A percentile compares a stretch with the other conserved stretches of the same genome.
Evolutionary conservation across 2,329 filamentous ascomycete genomes (phyloP).

Genomic region (Phyllosticta citribraziliensis): DNA sequence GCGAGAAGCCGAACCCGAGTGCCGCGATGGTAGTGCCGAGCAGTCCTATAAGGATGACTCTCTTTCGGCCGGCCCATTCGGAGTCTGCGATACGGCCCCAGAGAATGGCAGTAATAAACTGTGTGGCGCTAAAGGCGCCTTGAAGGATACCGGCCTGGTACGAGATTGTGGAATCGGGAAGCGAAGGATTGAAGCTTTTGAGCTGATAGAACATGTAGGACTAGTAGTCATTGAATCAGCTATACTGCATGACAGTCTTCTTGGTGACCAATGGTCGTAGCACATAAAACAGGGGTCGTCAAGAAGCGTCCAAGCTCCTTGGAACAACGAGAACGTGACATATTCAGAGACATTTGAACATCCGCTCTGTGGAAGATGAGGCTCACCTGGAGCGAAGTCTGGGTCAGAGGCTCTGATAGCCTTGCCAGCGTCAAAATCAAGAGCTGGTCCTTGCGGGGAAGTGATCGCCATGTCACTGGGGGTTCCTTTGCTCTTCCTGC

Average conservation of each 20-base stretch:
- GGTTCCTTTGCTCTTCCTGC: slow-evolving; percentile 26
- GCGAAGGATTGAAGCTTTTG: slow-evolving; percentile 58
- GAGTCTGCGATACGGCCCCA: slow-evolving; percentile 68
- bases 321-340: not conserved
- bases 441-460: slow-evolving; percentile 70
- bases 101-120: slow-evolving; percentile 72
- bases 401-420: slow-evolving; percentile 71
- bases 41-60: slow-evolving; percentile 67
- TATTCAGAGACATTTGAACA: not conserved
- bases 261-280: not conserved
- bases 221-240: not conserved
- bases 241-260: slow-evolving; percentile 45
- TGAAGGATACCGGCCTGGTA: slow-evolving; percentile 68
- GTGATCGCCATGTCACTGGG: slow-evolving; percentile 57
- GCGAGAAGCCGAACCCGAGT: slow-evolving; percentile 60
- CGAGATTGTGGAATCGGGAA: slow-evolving; percentile 56
- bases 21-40: slow-evolving; percentile 57
- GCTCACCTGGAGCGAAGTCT: slow-evolving; percentile 42
- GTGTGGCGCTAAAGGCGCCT: slow-evolving; percentile 69
- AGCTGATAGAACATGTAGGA: slow-evolving; percentile 83
- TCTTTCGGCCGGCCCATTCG: slow-evolving; percentile 57
- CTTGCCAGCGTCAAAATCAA: slow-evolving; percentile 68
- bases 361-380: not conserved
- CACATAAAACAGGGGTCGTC: not conserved
- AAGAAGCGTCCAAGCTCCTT: not conserved